Percentiles rank a stretch among this genome's conserved stretches.
These are phyloP conservation scores for Aspergillus hancockii DNA, from an alignment of 495 filamentous ascomycete genomes.

Conservation along the genomic window DNA sequence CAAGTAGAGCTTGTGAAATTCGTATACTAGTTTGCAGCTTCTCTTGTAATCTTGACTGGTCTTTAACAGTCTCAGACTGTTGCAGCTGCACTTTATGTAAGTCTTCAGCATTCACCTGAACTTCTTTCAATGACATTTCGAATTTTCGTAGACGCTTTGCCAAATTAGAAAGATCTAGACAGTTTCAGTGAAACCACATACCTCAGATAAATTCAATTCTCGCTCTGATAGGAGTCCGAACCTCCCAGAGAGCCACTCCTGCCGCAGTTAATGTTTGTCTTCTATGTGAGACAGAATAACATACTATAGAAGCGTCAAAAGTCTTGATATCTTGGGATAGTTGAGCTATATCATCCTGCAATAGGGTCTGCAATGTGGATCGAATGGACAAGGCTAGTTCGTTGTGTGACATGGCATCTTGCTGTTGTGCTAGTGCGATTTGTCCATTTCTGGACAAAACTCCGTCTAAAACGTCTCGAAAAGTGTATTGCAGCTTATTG, in stretches of 20 bases:
- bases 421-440: conserved; percentile 24
- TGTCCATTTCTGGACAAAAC: conserved; percentile 28
- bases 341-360: conserved; percentile 27
- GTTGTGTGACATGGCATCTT: conserved; percentile 26
- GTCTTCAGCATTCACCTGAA: conserved; percentile 35
- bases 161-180: conserved; percentile 15
- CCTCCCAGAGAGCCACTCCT: conserved; percentile 37
- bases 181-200: conserved; percentile 14
- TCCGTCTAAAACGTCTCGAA: conserved; percentile 39
- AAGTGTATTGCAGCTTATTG: conserved; percentile 26
- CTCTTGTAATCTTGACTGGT: conserved; percentile 37
- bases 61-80: conserved; percentile 37
- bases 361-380: conserved; percentile 27
- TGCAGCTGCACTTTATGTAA: conserved; percentile 39
- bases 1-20: conserved; percentile 40
- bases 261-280: conserved; percentile 7
- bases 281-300: neutral
- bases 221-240: conserved; percentile 33
- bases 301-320: conserved; percentile 36
- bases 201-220: conserved; percentile 35
- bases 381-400: conserved; percentile 34
- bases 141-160: conserved; percentile 40
- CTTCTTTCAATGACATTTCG: conserved; percentile 34
- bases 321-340: conserved; percentile 32
- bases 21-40: conserved; percentile 34